These are phyloP conservation scores for Pyrenula massariospora DNA, from an alignment of 495 filamentous ascomycete species.

Conservation along the genomic window DNA sequence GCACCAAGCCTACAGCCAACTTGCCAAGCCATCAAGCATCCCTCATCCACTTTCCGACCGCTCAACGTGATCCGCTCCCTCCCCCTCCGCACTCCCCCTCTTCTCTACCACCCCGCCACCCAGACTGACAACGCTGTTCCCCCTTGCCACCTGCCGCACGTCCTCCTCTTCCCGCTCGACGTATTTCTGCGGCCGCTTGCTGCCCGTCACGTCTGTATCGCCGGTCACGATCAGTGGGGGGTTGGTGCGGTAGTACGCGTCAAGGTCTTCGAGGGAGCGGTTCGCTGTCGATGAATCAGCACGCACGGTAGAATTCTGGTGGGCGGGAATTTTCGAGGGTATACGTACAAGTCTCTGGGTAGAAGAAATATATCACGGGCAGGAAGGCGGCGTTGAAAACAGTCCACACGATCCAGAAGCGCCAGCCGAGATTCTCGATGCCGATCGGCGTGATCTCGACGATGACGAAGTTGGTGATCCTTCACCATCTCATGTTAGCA, in stretches of 20 bases:
- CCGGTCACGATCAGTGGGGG: constrained; percentile 25
- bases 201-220: constrained; percentile 21
- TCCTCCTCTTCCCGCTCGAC: constrained; percentile 20
- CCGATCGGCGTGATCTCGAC: constrained; percentile 51
- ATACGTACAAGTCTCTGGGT: constrained; percentile 41
- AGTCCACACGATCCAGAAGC: constrained; percentile 52
- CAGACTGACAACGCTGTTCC: too few relatives aligned
- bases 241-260: constrained; percentile 31
- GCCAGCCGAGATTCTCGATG: constrained; percentile 41
- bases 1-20: too few relatives aligned
- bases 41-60: too few relatives aligned
- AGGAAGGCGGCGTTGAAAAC: constrained; percentile 46
- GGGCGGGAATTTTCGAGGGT: constrained; percentile 3
- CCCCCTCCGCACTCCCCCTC: too few relatives aligned
- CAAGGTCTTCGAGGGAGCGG: constrained; percentile 31
- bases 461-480: constrained; percentile 47
- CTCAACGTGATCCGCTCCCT: too few relatives aligned
- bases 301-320: constrained; percentile 13
- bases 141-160: constrained; percentile 8
- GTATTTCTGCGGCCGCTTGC: constrained; percentile 17
- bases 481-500: neutral
- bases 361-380: constrained; percentile 49
- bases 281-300: too few relatives aligned
- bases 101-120: too few relatives aligned
- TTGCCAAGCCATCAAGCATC: too few relatives aligned